Base-by-base conservation (phyloP, 176 grass and related monocot species). In the Calamus simplicifolius region DNA sequence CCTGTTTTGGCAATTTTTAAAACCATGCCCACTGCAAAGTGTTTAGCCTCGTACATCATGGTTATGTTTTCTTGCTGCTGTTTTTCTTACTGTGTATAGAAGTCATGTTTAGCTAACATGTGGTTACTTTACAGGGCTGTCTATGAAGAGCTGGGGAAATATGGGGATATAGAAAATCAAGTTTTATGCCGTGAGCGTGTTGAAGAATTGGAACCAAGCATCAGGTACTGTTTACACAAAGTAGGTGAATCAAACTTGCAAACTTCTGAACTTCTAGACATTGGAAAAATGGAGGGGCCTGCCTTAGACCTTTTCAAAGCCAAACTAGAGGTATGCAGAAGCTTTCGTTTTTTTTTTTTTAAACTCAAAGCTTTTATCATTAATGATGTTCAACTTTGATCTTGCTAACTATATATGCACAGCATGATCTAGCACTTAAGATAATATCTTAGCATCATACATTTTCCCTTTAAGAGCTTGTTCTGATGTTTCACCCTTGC, bases 181-280 rank as follows among this genome's bases (percentile, higher is more conserved):
- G 83, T 97, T 74, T 63, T 97, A 63, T 97, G 92, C 26, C 83
- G 78, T 66, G 84, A 97, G 56, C 77, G 92, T 55, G 85, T 97
- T 59, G 87, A 97, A 57, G 92, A 97, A 71, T 75, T 97, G 70
- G 87, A 97, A 61, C 92, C 92, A 62, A 97, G 89, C 75, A 97
- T 97, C 74, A 85, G 84, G 54, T 97, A 91, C 68, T 97, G 87
- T 80, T 91, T 89, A 62, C 87, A 74, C 76, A 97, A 91, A 80
- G 83, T 90, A 48, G 84, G 92, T 35, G 80, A 89, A 69, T 91
- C 92, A 74, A 83, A 82, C 26, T 68, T 91, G 59, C 83, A 97
- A 85, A 75, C 81, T 85, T 75, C 74, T 38, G 92, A 90, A 64
- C 92, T 97, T 60, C 61, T 97, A 21, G 83, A 82, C 59, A 85